A percentile compares a stretch with the other conserved stretches of the same genome.
These are phyloP conservation scores for Cryphonectria japonica DNA, from an alignment of 2,329 filamentous ascomycete genomes.

Conservation along the genomic window DNA sequence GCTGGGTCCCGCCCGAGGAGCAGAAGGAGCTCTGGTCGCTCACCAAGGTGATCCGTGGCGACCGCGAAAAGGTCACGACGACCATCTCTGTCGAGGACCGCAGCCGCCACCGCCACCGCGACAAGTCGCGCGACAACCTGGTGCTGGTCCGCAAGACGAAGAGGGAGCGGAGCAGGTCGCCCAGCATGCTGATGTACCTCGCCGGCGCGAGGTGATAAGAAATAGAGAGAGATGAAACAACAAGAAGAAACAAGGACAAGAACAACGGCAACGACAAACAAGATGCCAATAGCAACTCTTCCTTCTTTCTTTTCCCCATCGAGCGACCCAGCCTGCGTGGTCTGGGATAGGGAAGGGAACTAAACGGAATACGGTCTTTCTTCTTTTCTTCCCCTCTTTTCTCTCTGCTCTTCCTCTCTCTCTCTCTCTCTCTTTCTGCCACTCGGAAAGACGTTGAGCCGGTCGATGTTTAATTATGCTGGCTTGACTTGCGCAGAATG, in stretches of 20 bases:
- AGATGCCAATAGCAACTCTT: not conserved
- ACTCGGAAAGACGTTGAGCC: not conserved
- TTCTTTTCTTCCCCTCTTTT: no score
- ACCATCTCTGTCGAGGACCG: constrained; percentile 52
- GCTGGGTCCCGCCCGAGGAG: constrained; percentile 72
- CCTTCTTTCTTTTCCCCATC: not conserved
- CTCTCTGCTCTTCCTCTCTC: not conserved
- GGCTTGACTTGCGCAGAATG: not conserved
- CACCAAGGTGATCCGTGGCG: constrained; percentile 66
- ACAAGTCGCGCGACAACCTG: constrained; percentile 48
- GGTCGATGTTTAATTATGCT: not conserved
- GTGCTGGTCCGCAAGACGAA: constrained; percentile 64
- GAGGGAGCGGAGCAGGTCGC: constrained; percentile 59
- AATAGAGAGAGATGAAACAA: no score
- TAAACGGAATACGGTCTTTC: not conserved
- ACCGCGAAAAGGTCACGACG: constrained; percentile 46
- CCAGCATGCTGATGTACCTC: constrained; percentile 60
- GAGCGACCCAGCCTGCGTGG: not conserved
- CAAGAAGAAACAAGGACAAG: not conserved
- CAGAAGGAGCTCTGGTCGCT: constrained; percentile 75
- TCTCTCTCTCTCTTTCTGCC: not conserved
- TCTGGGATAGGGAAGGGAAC: not conserved
- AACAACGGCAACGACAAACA: not conserved
- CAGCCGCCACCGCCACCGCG: constrained; percentile 44
- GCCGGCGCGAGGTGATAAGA: constrained; percentile 44